Conservation (phyloP, 2,329 filamentous ascomycete species). For the Penicillium hordei region DNA sequence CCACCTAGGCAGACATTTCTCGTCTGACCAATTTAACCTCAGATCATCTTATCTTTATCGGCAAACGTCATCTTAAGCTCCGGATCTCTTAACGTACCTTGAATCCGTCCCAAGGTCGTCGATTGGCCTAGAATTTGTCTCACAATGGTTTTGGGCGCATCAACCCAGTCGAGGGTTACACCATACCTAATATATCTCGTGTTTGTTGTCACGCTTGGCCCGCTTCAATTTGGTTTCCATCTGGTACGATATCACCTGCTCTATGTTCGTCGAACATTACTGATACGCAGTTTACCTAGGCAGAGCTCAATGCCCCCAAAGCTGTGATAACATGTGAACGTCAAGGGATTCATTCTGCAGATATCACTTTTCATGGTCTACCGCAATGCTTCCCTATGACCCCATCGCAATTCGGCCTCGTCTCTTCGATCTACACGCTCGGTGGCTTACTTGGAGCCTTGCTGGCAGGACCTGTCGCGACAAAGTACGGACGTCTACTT, state of each 20-base stretch:
- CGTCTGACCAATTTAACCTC: neutral
- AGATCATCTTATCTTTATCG: neutral
- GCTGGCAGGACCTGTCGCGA: conserved; percentile 74
- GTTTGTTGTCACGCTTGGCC: conserved; percentile 74
- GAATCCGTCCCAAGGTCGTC: neutral
- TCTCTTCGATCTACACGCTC: conserved; percentile 87
- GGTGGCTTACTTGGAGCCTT: conserved; percentile 85
- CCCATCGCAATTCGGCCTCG: conserved; percentile 74
- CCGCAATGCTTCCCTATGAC: conserved; percentile 87
- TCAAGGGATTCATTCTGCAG: conserved; percentile 47
- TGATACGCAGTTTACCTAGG: conserved; percentile 50
- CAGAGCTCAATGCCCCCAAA: conserved; percentile 92
- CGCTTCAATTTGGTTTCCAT: conserved; percentile 93
- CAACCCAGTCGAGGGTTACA: conserved; percentile 53
- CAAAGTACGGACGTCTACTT: conserved; percentile 69
- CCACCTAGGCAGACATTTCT: neutral
- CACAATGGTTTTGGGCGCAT: conserved; percentile 25
- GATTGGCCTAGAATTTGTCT: neutral
- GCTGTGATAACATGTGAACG: conserved; percentile 86
- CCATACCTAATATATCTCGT: conserved; percentile 77
- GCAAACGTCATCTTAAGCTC: neutral
- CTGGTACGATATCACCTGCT: conserved; percentile 58
- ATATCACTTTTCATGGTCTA: conserved; percentile 17
- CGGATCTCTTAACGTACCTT: neutral
- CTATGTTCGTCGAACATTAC: neutral